Conservation (phyloP, 805 yeast species). For the Pichia deserticola region DNA sequence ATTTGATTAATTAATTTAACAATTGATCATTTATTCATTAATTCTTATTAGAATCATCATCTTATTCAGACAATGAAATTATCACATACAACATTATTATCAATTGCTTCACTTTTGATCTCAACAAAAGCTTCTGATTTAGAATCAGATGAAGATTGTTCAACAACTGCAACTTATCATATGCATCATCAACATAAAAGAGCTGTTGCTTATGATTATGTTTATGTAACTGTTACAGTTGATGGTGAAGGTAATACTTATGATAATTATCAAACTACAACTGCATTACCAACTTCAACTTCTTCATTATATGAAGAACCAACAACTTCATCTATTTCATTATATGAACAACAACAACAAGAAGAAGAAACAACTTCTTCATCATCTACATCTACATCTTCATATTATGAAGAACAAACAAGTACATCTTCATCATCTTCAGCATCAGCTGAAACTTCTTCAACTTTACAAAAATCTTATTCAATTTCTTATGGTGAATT, state of each 20-base stretch:
- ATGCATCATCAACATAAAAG: constrained; percentile 56
- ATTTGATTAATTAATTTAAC: too few species aligned
- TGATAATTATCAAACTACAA: constrained; percentile 22
- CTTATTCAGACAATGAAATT: constrained; percentile 17
- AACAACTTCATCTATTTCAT: constrained; percentile 25
- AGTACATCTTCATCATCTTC: constrained; percentile 28
- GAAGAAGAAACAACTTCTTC: constrained; percentile 18
- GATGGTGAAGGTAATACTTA: constrained; percentile 41
- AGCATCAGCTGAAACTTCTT: constrained; percentile 19
- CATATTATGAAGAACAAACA: constrained; percentile 22
- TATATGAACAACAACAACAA: constrained; percentile 16
- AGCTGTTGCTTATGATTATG: constrained; percentile 42
- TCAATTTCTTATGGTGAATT: constrained; percentile 50
- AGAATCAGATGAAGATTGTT: constrained; percentile 27
- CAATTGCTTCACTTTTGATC: constrained; percentile 22
- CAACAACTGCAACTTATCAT: constrained; percentile 36
- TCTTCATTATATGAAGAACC: constrained; percentile 21
- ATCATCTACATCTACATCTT: constrained; percentile 22
- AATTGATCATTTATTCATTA: too few species aligned
- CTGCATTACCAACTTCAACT: constrained; percentile 21
- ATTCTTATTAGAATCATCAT: neutral
- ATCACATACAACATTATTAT: constrained; percentile 17
- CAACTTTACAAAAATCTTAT: constrained; percentile 28
- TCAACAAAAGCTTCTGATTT: constrained; percentile 33
- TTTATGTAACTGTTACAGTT: constrained; percentile 48